Conservation (phyloP, 2,329 filamentous ascomycete species). For the Penicillium expansum region DNA sequence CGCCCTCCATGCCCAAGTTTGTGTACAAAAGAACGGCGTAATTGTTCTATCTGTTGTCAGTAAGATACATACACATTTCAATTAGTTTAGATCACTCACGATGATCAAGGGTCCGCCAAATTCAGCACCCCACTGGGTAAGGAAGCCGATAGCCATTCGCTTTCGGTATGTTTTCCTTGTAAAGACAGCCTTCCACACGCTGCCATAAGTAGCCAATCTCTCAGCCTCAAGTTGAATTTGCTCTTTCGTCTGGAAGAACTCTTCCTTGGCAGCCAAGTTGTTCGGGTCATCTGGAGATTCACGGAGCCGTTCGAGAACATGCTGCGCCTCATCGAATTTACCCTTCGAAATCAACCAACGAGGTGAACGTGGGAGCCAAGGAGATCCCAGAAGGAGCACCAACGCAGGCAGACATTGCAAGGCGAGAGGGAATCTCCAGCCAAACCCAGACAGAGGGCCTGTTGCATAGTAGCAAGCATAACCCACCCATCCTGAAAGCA, state of each 20-base stretch:
- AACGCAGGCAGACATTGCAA: conserved; percentile 43
- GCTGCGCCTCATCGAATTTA: conserved; percentile 46
- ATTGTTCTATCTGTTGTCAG: conserved; percentile 40
- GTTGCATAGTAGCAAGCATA: conserved; percentile 47
- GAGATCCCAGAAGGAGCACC: conserved; percentile 41
- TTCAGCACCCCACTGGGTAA: conserved; percentile 55
- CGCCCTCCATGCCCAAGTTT: conserved; percentile 43
- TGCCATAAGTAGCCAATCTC: conserved; percentile 43
- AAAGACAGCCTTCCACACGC: conserved; percentile 47
- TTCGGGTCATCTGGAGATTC: conserved; percentile 39
- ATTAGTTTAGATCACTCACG: no score
- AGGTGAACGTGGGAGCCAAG: conserved; percentile 48
- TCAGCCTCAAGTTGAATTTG: conserved; percentile 46
- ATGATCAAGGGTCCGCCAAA: conserved; percentile 55
- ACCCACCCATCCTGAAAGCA: conserved; percentile 47
- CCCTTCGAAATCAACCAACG: conserved; percentile 52
- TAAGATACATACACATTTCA: no score
- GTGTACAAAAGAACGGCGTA: conserved; percentile 48
- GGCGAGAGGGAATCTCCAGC: conserved; percentile 48
- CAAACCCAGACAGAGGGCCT: conserved; percentile 37
- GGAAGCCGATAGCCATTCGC: conserved; percentile 52
- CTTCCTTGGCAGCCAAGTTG: conserved; percentile 46
- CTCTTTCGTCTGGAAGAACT: conserved; percentile 49
- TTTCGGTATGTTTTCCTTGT: conserved; percentile 51
- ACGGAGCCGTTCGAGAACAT: conserved; percentile 43